Evolutionary conservation across 495 filamentous ascomycete species (phyloP).

Genomic region (Neurospora pannonica): DNA sequence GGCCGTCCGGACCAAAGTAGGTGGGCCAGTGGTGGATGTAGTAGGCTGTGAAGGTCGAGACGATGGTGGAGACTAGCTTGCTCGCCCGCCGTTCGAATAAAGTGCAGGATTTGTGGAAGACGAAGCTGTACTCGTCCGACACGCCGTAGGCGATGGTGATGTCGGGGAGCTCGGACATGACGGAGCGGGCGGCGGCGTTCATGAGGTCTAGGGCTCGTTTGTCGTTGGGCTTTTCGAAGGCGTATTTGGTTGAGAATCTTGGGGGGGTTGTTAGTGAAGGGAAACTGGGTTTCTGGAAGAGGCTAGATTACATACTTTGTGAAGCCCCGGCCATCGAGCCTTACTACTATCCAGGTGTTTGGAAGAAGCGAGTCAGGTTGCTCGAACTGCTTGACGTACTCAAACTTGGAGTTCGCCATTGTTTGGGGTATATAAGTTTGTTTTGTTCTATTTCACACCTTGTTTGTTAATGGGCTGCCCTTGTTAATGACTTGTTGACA

Average conservation of each 20-base stretch:
- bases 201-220: constrained; percentile 78
- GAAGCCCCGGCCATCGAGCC: constrained; percentile 87
- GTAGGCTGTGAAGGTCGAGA: constrained; percentile 87
- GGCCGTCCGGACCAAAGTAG: constrained; percentile 57
- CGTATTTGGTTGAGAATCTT: constrained; percentile 72
- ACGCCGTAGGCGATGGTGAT: constrained; percentile 82
- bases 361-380: constrained; percentile 67
- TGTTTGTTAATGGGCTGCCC: neutral
- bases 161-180: constrained; percentile 78
- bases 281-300: neutral
- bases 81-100: constrained; percentile 83
- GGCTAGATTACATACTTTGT: constrained; percentile 53
- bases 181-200: constrained; percentile 79
- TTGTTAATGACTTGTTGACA: neutral
- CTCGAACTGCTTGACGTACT: constrained; percentile 89
- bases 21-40: constrained; percentile 74
- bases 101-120: constrained; percentile 68
- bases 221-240: constrained; percentile 88
- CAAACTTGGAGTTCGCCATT: constrained; percentile 56
- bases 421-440: neutral
- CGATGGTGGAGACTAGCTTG: constrained; percentile 83
- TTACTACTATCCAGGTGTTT: constrained; percentile 88
- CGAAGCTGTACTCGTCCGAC: constrained; percentile 92
- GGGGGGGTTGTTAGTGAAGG: neutral
- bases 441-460: neutral